Conservation (phyloP, 2,329 filamentous ascomycete species). For the Lachnellula willkommii region DNA sequence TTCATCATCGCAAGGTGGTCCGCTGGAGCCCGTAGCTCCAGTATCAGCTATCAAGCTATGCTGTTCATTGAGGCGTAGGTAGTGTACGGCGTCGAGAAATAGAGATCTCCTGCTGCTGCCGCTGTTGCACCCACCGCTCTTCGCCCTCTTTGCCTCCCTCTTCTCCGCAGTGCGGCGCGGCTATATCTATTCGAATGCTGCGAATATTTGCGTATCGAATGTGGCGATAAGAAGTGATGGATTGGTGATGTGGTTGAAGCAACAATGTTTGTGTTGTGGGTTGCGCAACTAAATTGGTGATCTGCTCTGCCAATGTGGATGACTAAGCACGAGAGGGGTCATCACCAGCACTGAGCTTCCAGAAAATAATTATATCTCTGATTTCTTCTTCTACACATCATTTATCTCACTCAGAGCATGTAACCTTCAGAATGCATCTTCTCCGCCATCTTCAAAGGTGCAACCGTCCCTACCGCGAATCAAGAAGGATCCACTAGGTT, state of each 20-base stretch:
- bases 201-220: not conserved
- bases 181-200: not conserved
- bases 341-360: too few species aligned
- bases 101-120: too few species aligned
- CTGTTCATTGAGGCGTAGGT: not conserved
- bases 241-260: not conserved
- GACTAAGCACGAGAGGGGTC: too few species aligned
- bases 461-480: too few species aligned
- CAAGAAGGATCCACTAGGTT: too few species aligned
- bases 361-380: too few species aligned
- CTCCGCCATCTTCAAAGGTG: too few species aligned
- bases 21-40: constrained; percentile 7
- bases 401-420: too few species aligned
- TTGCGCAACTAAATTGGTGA: not conserved
- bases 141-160: not conserved
- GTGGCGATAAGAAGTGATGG: not conserved
- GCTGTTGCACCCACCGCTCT: too few species aligned
- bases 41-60: constrained; percentile 2
- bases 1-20: constrained; percentile 23
- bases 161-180: not conserved
- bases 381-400: too few species aligned
- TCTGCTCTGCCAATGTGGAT: not conserved
- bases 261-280: not conserved
- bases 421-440: too few species aligned
- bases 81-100: not conserved